Conservation (phyloP, 2,329 filamentous ascomycete species). For the Colletotrichum sp. region DNA sequence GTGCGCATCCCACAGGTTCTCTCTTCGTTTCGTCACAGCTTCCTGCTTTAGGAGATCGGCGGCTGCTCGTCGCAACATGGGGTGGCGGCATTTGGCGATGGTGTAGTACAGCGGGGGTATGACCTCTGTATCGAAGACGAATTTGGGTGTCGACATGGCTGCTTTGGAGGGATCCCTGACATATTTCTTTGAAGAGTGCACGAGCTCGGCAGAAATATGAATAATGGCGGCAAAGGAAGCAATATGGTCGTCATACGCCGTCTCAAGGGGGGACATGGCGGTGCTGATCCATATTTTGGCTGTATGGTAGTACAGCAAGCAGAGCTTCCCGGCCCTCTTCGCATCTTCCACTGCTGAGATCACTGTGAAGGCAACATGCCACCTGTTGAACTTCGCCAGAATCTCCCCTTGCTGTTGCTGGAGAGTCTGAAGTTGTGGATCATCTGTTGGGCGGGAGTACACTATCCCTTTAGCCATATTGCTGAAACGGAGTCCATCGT, state of each 20-base stretch:
- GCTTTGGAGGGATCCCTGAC: slow-evolving; percentile 19
- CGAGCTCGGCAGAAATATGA: slow-evolving; percentile 27
- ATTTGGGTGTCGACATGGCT: slow-evolving; percentile 22
- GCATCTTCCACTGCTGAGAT: slow-evolving; percentile 27
- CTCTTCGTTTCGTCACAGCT: slow-evolving; percentile 34
- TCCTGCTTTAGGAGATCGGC: slow-evolving; percentile 37
- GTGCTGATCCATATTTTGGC: slow-evolving; percentile 37
- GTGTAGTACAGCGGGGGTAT: slow-evolving; percentile 47
- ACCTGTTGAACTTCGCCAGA: slow-evolving; percentile 29
- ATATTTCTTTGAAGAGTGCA: neutral
- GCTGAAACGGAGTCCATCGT: slow-evolving; percentile 43
- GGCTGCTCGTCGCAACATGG: slow-evolving; percentile 40
- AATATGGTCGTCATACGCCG: slow-evolving; percentile 38
- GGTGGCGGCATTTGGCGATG: slow-evolving; percentile 45
- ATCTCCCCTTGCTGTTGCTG: slow-evolving; percentile 36
- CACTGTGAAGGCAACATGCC: slow-evolving; percentile 35
- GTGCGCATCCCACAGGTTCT: slow-evolving; percentile 43
- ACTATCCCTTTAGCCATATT: slow-evolving; percentile 28
- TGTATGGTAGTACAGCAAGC: slow-evolving; percentile 41
- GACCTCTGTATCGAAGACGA: slow-evolving; percentile 48
- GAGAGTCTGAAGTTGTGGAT: slow-evolving; percentile 27
- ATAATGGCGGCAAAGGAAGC: slow-evolving; percentile 41
- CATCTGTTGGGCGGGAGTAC: slow-evolving; percentile 29
- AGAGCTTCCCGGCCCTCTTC: slow-evolving; percentile 27
- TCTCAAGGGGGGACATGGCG: slow-evolving; percentile 32